Evolutionary conservation across 352 stramenopile genomes (phyloP).

Genomic region (Pythium graminicola): DNA sequence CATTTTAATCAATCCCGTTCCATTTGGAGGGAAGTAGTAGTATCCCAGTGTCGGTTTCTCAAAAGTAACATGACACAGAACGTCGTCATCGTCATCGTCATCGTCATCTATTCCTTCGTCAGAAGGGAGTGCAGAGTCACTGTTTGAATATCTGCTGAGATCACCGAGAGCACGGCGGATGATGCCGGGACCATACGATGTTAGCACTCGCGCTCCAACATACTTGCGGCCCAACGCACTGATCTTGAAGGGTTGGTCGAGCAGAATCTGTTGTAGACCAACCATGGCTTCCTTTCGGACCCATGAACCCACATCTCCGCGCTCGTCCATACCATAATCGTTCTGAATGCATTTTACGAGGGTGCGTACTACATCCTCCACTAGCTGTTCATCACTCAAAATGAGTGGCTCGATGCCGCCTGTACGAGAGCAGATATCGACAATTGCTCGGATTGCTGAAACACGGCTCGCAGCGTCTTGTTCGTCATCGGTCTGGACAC

Average conservation of each 20-base stretch:
- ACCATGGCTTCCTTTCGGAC: constrained; percentile 93
- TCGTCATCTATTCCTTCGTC: too few species aligned
- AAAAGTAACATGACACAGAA: constrained; percentile 61
- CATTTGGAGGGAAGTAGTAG: constrained; percentile 66
- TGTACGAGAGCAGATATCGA: constrained; percentile 70
- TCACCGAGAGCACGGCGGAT: constrained; percentile 35
- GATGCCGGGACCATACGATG: constrained; percentile 35
- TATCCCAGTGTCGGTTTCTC: constrained; percentile 49
- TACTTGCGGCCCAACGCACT: constrained; percentile 24
- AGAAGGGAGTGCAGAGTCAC: too few species aligned
- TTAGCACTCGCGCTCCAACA: constrained; percentile 26
- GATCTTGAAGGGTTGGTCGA: constrained; percentile 25
- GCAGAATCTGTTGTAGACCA: constrained; percentile 79
- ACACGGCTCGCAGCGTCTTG: constrained; percentile 93
- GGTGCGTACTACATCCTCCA: constrained; percentile 67
- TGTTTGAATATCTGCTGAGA: too few species aligned
- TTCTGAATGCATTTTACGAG: constrained; percentile 82
- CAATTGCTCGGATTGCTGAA: constrained; percentile 89
- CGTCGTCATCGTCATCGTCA: constrained; percentile 18
- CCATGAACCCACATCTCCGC: constrained; percentile 98
- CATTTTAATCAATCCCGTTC: constrained; percentile 43
- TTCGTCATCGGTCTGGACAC: constrained; percentile 52
- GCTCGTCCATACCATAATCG: constrained; percentile 96
- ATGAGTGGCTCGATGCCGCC: not conserved
- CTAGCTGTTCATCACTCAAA: constrained; percentile 14